phyloP scores from a whole-genome alignment of 2,329 filamentous ascomycete genomes.

The Ceratocystis albifundus region DNA sequence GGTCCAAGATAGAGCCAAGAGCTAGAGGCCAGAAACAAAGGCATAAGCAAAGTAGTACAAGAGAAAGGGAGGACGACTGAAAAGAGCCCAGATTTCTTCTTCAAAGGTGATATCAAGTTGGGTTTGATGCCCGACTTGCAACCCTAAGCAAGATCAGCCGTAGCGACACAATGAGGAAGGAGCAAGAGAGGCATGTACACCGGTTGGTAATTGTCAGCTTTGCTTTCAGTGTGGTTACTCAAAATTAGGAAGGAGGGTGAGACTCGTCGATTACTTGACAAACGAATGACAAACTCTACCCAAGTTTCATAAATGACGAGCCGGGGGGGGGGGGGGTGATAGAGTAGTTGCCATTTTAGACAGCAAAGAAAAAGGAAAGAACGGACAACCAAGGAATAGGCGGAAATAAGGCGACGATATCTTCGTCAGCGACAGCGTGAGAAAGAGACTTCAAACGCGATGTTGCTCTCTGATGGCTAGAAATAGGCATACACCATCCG shows the following conservation, averaged over 20 bases:
- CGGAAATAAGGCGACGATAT: no score
- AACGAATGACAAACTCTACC: not conserved
- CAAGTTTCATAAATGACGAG: not conserved
- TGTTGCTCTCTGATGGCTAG: no score
- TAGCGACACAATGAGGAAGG: not conserved
- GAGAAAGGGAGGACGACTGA: not conserved
- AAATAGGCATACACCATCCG: no score
- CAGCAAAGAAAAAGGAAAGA: no score
- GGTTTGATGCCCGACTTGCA: slow-evolving; percentile 1
- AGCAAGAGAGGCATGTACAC: not conserved
- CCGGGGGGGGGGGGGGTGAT: not conserved
- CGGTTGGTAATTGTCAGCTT: not conserved
- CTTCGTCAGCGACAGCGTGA: no score
- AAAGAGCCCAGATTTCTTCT: not conserved
- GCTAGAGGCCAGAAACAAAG: no score
- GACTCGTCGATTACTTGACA: slow-evolving; percentile 1
- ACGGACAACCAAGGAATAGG: no score
- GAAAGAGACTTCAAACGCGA: no score
- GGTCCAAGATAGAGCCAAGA: not conserved
- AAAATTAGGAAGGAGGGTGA: not conserved
- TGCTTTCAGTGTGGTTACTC: not conserved
- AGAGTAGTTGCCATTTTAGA: not conserved
- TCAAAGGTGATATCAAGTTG: not conserved
- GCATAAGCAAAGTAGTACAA: not conserved
- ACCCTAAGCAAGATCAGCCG: not conserved